These are phyloP conservation scores for Saccharata proteae DNA, from an alignment of 2,329 filamentous ascomycete genomes.

Conservation along the genomic window DNA sequence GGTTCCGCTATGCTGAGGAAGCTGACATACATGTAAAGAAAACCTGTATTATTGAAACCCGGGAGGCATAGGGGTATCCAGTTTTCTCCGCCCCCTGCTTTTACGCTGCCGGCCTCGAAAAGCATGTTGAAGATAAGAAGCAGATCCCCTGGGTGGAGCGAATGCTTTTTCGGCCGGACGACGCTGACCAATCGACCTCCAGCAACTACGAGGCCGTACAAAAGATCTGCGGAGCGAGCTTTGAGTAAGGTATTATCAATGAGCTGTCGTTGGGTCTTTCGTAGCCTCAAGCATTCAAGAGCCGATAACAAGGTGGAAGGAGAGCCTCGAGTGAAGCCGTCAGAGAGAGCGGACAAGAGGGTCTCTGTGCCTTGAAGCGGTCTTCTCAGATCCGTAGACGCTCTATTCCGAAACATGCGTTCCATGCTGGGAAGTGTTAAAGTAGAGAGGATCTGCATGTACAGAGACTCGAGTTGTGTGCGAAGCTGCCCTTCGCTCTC, in stretches of 20 bases:
- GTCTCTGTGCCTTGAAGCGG: conserved; percentile 86
- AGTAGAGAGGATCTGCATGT: conserved; percentile 97
- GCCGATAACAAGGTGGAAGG: conserved; percentile 79
- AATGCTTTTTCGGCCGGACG: conserved; percentile 85
- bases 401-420: conserved; percentile 76
- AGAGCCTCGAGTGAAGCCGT: conserved; percentile 88
- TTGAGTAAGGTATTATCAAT: conserved; percentile 86
- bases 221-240: conserved; percentile 60
- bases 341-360: conserved; percentile 79
- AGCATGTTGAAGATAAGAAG: conserved; percentile 99
- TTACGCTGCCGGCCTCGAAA: conserved; percentile 86
- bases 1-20: conserved; percentile 58
- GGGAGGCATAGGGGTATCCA: conserved; percentile 96
- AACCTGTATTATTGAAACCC: conserved; percentile 93
- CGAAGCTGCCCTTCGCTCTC: conserved; percentile 85
- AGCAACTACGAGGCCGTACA: conserved; percentile 89
- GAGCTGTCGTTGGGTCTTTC: conserved; percentile 71
- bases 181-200: conserved; percentile 90
- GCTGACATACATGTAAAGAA: conserved; percentile 98
- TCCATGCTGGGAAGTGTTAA: conserved; percentile 78
- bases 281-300: conserved; percentile 82
- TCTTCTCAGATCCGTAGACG: conserved; percentile 84
- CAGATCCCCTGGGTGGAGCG: conserved; percentile 85
- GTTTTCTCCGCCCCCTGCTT: conserved; percentile 86
- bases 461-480: conserved; percentile 80